Evolutionary conservation across 176 grass and related monocot species (phyloP), one percentile per base, ranked within the genome.

Genomic region (Avena atlantica): DNA sequence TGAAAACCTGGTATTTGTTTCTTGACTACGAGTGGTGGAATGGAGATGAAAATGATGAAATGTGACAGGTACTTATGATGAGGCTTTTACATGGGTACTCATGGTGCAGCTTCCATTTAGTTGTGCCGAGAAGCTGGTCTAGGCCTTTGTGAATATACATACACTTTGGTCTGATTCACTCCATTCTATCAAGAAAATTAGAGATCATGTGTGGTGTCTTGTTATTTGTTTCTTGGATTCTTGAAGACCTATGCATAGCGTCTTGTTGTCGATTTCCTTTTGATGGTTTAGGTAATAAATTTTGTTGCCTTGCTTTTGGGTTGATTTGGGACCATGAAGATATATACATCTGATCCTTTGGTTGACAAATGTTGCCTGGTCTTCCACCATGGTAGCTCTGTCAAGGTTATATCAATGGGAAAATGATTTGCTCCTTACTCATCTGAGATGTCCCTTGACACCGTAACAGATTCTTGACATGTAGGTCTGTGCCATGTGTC

Each of bases 31-130:
- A 75, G 0, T 82, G 47, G 17, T 37, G 70, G 79, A 89, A 89
- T 91, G 83, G 92, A 89, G 92, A 70, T 89, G 89, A 81, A 93
- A 91, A 88, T 91, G 89, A 93, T 86, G 92, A 93, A 93, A 68
- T 81, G 81, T 74, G 87, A 91, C 92, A 93, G 92, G 86, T 93
- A 93, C 92, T 91, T 93, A 91, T 91, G 89, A 93, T 9, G 48
- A 88, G 83, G 55, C 86, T 59, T 91, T 80, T 81, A 88, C 89
- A 84, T 70, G 67, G 89, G 86, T 91, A 86, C 86, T 91, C 86
- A 62, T 78, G 86, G 86, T 88, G 86, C 92, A 89, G 83, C 89
- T 93, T 89, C 84, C 64, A 42, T 58, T 84, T 75, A 89, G 86
- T 84, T 93, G 89, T 89, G 83, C 89, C 57, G 86, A 91, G 92